These are phyloP conservation scores for Lizonia empirigonia DNA, from an alignment of 2,329 filamentous ascomycete species.

Conservation along the genomic window DNA sequence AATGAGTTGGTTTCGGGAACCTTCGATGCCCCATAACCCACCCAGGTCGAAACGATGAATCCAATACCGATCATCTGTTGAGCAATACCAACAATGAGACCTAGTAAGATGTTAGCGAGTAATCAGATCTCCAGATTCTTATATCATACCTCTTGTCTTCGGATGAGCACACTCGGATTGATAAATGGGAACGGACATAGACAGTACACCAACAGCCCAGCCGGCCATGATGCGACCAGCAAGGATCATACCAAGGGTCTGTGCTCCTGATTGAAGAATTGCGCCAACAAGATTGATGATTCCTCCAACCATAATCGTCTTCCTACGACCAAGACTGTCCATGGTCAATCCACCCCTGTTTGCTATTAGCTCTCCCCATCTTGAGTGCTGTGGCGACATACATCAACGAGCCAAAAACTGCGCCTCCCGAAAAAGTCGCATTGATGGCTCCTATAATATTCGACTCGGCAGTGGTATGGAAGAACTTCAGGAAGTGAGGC, in stretches of 20 bases:
- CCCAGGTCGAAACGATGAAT: constrained; percentile 61
- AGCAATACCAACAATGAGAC: constrained; percentile 60
- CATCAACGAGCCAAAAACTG: constrained; percentile 60
- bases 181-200: constrained; percentile 67
- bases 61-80: constrained; percentile 65
- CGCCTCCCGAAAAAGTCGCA: constrained; percentile 66
- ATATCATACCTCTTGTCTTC: constrained; percentile 57
- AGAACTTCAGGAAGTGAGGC: constrained; percentile 62
- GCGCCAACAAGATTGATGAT: constrained; percentile 64
- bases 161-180: constrained; percentile 67
- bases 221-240: constrained; percentile 65
- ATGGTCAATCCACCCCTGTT: constrained; percentile 60
- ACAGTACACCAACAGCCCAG: constrained; percentile 63
- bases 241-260: constrained; percentile 62
- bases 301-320: constrained; percentile 65
- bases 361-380: background rate
- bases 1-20: constrained; percentile 46
- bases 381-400: constrained; percentile 16
- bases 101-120: constrained; percentile 17
- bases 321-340: constrained; percentile 65
- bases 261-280: constrained; percentile 63
- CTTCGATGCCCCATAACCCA: constrained; percentile 53
- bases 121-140: background rate
- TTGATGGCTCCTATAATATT: constrained; percentile 67
- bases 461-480: constrained; percentile 58